Conservation (phyloP, 441 rosid species). For the Eutrema salsugineum region DNA sequence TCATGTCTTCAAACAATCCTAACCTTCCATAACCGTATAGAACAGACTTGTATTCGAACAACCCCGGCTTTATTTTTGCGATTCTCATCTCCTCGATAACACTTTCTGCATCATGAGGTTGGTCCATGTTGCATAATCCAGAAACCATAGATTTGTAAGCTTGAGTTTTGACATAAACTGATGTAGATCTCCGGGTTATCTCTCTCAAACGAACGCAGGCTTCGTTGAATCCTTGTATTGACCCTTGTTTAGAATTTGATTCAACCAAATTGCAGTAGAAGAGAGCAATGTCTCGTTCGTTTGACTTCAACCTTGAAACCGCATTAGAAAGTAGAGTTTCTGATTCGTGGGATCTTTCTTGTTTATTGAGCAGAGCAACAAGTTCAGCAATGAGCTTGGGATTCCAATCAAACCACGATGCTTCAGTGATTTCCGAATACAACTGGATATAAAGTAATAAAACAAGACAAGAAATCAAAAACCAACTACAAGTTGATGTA, state of each 20-base stretch:
- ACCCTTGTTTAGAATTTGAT: constrained; percentile 49
- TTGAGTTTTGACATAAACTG: constrained; percentile 59
- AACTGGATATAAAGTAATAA: constrained; percentile 43
- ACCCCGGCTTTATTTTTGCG: constrained; percentile 40
- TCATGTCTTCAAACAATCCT: constrained; percentile 72
- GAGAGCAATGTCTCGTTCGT: constrained; percentile 57
- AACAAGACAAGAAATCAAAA: neutral
- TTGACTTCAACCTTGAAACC: constrained; percentile 35
- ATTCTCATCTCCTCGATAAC: constrained; percentile 51
- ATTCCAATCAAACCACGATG: constrained; percentile 86
- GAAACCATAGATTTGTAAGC: constrained; percentile 59
- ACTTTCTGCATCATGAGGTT: constrained; percentile 60
- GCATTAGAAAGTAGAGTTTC: constrained; percentile 44
- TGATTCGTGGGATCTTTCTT: constrained; percentile 44
- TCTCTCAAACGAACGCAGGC: constrained; percentile 37
- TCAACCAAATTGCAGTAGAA: constrained; percentile 62
- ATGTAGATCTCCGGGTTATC: constrained; percentile 40
- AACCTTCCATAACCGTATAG: constrained; percentile 60
- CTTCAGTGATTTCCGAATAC: constrained; percentile 56
- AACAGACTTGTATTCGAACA: constrained; percentile 55
- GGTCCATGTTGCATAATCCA: constrained; percentile 68
- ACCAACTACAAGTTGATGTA: neutral
- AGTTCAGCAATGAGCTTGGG: constrained; percentile 70
- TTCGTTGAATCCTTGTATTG: constrained; percentile 46
- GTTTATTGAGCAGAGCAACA: constrained; percentile 55